These are phyloP conservation scores for Apiospora marii DNA, from an alignment of 2,329 filamentous ascomycete genomes.

Conservation along the genomic window DNA sequence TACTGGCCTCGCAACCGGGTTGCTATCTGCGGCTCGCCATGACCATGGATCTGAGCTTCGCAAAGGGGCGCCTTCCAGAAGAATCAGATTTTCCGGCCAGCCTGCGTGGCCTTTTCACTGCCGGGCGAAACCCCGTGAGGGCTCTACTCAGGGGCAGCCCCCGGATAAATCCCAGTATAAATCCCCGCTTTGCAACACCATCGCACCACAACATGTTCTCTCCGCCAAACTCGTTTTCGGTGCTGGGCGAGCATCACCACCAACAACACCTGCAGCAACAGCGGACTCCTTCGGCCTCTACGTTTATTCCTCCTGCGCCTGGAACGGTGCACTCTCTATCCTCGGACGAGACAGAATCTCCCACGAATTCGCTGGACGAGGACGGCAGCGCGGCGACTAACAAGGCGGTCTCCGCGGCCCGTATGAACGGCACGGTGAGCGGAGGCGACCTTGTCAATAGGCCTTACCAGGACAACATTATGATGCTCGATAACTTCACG, in stretches of 20 bases:
- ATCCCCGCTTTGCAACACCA: background rate
- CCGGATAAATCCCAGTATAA: background rate
- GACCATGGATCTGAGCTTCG: slow-evolving; percentile 52
- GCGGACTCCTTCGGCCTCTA: background rate
- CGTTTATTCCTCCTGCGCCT: slow-evolving; percentile 20
- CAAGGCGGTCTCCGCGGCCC: background rate
- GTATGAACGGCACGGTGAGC: slow-evolving; percentile 24
- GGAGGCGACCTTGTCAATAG: slow-evolving; percentile 30
- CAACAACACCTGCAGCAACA: background rate
- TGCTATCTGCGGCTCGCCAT: slow-evolving; percentile 52
- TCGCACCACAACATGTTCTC: slow-evolving; percentile 4
- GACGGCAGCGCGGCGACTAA: background rate
- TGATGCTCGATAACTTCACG: slow-evolving; percentile 33
- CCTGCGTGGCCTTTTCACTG: slow-evolving; percentile 47
- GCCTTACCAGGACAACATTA: background rate
- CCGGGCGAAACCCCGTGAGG: slow-evolving; percentile 47
- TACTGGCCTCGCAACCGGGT: slow-evolving; percentile 49
- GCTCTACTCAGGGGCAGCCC: slow-evolving; percentile 36
- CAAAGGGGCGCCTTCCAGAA: slow-evolving; percentile 49
- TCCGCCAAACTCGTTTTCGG: background rate
- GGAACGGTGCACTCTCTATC: slow-evolving; percentile 41
- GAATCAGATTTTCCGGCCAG: slow-evolving; percentile 52
- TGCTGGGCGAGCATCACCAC: background rate
- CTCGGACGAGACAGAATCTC: slow-evolving; percentile 40
- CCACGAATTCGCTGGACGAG: slow-evolving; percentile 31